Evolutionary conservation across 139 green algal genomes (phyloP).

Genomic region (Chlorella sp.): DNA sequence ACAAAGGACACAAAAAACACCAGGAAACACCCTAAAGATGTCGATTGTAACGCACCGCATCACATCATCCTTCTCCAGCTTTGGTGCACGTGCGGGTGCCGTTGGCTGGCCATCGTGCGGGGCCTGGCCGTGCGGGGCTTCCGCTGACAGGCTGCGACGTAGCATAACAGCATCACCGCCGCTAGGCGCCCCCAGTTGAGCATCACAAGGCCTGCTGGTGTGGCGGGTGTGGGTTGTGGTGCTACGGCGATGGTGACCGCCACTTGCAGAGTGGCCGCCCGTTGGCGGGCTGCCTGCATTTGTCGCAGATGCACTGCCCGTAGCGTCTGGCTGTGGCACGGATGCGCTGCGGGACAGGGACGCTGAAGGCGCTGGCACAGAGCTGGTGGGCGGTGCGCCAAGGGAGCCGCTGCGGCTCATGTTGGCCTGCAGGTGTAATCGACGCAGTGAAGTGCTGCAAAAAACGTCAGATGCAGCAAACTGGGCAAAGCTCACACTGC

Average conservation of each 20-base stretch:
- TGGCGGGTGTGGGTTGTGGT: too few relatives aligned
- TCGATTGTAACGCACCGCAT: too few relatives aligned
- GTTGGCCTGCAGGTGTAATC: background rate
- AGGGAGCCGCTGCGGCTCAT: background rate
- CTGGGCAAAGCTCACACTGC: too few relatives aligned
- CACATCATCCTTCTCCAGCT: slow-evolving; percentile 28
- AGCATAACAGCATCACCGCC: background rate
- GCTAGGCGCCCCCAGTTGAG: background rate
- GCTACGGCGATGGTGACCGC: background rate
- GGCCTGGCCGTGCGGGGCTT: background rate
- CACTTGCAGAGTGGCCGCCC: too few relatives aligned
- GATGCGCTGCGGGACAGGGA: background rate
- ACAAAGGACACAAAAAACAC: too few relatives aligned
- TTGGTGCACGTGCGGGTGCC: background rate
- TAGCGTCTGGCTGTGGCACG: background rate
- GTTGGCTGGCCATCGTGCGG: background rate
- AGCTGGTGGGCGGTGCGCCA: background rate
- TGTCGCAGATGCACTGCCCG: too few relatives aligned
- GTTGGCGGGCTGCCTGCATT: background rate
- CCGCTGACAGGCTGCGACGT: background rate
- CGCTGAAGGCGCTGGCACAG: background rate
- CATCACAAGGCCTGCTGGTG: background rate
- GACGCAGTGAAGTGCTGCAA: too few relatives aligned
- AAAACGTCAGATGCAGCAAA: too few relatives aligned
- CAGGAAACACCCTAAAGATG: too few relatives aligned